These are phyloP conservation scores for Suillus ampliporus DNA, from an alignment of 768 basidiomycete species.

Conservation along the genomic window DNA sequence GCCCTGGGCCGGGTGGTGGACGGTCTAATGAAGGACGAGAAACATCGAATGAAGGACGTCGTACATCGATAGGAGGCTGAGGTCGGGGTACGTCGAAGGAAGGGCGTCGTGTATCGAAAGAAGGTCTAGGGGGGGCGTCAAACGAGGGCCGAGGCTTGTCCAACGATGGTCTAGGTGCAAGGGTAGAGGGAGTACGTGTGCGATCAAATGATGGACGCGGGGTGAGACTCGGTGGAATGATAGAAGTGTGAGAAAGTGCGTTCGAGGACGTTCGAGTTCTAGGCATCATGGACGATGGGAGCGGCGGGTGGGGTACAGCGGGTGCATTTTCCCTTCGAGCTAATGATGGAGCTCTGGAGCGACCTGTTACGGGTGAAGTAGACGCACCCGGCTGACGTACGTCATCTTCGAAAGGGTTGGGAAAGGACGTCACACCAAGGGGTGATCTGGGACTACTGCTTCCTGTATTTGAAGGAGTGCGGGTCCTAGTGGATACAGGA, in stretches of 20 bases:
- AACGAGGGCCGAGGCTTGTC: constrained; percentile 17
- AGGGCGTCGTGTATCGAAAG: constrained; percentile 11
- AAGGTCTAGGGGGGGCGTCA: constrained; percentile 6
- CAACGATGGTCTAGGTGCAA: constrained; percentile 21
- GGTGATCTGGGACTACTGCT: constrained; percentile 14
- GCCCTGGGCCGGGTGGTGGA: not conserved
- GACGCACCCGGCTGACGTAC: constrained; percentile 5
- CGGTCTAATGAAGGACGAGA: constrained; percentile 22
- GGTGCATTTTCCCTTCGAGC: constrained; percentile 20
- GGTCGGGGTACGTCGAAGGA: constrained; percentile 20
- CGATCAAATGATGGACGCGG: constrained; percentile 26
- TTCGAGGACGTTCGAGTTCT: constrained; percentile 8
- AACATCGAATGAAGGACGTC: constrained; percentile 19
- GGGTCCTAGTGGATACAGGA: constrained; percentile 20
- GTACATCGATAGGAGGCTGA: constrained; percentile 1
- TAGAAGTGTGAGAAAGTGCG: constrained; percentile 5
- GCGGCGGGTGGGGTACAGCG: constrained; percentile 9
- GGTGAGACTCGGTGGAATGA: constrained; percentile 16
- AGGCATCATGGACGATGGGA: constrained; percentile 14
- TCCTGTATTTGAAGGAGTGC: constrained; percentile 26
- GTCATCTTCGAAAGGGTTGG: constrained; percentile 20
- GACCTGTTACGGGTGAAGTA: constrained; percentile 14
- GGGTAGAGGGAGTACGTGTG: constrained; percentile 21
- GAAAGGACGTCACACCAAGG: constrained; percentile 15
- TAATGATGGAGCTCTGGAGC: constrained; percentile 21